Base-by-base conservation (phyloP, 2,329 filamentous ascomycete genomes). In the Exophiala bonariae region DNA sequence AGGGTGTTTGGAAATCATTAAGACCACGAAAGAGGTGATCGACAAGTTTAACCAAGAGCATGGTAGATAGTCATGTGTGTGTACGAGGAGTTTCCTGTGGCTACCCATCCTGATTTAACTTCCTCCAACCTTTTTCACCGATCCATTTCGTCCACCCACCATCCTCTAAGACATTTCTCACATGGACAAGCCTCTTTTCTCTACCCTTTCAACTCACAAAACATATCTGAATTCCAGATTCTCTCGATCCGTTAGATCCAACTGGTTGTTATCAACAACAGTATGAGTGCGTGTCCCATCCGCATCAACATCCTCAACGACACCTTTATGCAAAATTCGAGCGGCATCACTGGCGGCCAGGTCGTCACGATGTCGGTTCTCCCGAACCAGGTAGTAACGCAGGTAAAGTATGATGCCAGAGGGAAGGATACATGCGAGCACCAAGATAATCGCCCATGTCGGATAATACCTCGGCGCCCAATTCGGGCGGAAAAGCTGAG, bases 401-500 rank as follows among this genome's bases (percentile, higher is more conserved):
- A 74, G 58, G 14, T 65, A 64, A 3, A 74, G 42, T 2, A 74
- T 66, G n/a, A 72, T 61, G 11, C 69, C 54, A 9, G 64, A 62
- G 2, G 69, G 69, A 4, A 72, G 59, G 11, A 72, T 63, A 38
- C 63, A 67, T 14, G 66, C 67, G 8, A 69, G 55, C 66, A 58
- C 50, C 22, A 62, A 55, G 19, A 62, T 38, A 30, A 62, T 58
- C 16, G 54, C 53, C 59, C 59, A 61, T 4, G 59, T 61, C 17
- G 57, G 54, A 63, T 13, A 49, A 41, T 79, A 79, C 2, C 61
- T 63, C 4, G 76, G 76, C 60, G 67, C 63, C 58, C 84, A 78
- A 13, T 69, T 58, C 0, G 72, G 63, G 33, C 74, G 74, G 62
- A 82, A 84, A 64, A 84, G 82, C 62, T 83, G 82, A 0, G 81